Conservation (phyloP, 2,329 filamentous ascomycete genomes). For the Emergomyces africanus region DNA sequence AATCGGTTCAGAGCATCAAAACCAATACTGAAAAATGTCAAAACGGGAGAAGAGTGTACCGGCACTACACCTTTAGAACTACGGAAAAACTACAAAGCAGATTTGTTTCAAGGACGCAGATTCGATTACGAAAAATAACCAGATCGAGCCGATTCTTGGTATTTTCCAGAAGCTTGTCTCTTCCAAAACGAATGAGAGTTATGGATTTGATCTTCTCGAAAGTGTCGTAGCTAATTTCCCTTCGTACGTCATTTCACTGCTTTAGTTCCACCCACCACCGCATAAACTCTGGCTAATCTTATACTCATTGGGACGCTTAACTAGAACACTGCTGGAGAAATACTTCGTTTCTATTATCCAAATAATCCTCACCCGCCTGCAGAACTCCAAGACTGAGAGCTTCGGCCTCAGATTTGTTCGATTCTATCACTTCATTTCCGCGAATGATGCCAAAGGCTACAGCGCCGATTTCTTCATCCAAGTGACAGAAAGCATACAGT, state of each 20-base stretch:
- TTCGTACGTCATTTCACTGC: slow-evolving; percentile 40
- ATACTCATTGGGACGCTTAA: not conserved
- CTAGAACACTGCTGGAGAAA: slow-evolving; percentile 51
- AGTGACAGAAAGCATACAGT: slow-evolving; percentile 69
- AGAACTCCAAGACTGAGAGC: slow-evolving; percentile 65
- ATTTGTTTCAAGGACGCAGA: no score
- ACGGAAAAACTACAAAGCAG: no score
- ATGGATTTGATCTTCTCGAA: slow-evolving; percentile 85
- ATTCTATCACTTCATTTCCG: slow-evolving; percentile 87
- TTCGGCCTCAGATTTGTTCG: slow-evolving; percentile 80
- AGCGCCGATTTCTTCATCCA: slow-evolving; percentile 87
- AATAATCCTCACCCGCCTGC: slow-evolving; percentile 62
- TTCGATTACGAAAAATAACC: slow-evolving; percentile 62
- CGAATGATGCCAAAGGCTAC: slow-evolving; percentile 64
- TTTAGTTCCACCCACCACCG: not conserved
- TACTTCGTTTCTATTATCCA: slow-evolving; percentile 73
- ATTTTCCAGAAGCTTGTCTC: slow-evolving; percentile 87
- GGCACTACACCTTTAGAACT: not conserved
- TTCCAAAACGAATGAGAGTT: slow-evolving; percentile 69
- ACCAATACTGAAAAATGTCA: not conserved
- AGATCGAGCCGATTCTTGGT: slow-evolving; percentile 77
- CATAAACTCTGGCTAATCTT: not conserved
- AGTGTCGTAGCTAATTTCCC: slow-evolving; percentile 61
- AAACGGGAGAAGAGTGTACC: not conserved
- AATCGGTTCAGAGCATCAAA: not conserved